Conservation (phyloP, 805 yeast genomes). For the Wickerhamomyces alni region DNA sequence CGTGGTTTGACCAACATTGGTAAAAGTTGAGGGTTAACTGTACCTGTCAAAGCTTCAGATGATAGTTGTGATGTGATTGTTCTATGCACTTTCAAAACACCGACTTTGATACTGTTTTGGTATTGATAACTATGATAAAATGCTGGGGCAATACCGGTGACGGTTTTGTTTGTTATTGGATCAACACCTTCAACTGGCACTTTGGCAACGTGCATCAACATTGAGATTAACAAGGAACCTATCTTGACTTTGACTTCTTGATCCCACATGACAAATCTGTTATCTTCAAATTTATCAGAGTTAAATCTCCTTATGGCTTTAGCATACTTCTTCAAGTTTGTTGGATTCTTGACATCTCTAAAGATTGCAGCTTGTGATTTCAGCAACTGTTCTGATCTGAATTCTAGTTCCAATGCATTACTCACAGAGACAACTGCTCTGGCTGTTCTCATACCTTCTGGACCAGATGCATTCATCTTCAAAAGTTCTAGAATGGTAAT, state of each 20-base stretch:
- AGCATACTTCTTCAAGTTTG: constrained; percentile 22
- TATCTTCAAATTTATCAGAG: constrained; percentile 29
- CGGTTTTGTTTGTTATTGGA: constrained; percentile 64
- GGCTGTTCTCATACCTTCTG: constrained; percentile 80
- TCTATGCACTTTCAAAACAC: constrained; percentile 73
- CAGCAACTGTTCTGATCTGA: constrained; percentile 60
- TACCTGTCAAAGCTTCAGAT: constrained; percentile 54
- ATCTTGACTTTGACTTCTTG: constrained; percentile 56
- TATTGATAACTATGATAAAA: constrained; percentile 85
- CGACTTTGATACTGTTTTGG: constrained; percentile 70
- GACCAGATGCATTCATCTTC: constrained; percentile 64
- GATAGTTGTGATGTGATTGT: constrained; percentile 60
- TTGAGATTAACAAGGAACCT: constrained; percentile 74
- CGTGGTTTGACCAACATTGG: constrained; percentile 93
- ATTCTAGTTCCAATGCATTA: constrained; percentile 78
- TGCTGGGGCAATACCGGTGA: constrained; percentile 81
- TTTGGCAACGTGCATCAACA: constrained; percentile 75
- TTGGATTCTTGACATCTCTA: constrained; percentile 40
- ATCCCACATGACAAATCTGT: constrained; percentile 45
- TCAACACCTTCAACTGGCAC: constrained; percentile 75
- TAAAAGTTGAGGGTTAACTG: constrained; percentile 77
- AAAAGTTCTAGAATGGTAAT: constrained; percentile 79
- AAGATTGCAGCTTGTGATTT: constrained; percentile 50
- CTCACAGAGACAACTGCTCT: constrained; percentile 79
- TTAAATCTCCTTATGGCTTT: constrained; percentile 26